Evolutionary conservation across 192 early-diverging fungal genomes (phyloP).

Genomic region (Rhizophagus clarus): DNA sequence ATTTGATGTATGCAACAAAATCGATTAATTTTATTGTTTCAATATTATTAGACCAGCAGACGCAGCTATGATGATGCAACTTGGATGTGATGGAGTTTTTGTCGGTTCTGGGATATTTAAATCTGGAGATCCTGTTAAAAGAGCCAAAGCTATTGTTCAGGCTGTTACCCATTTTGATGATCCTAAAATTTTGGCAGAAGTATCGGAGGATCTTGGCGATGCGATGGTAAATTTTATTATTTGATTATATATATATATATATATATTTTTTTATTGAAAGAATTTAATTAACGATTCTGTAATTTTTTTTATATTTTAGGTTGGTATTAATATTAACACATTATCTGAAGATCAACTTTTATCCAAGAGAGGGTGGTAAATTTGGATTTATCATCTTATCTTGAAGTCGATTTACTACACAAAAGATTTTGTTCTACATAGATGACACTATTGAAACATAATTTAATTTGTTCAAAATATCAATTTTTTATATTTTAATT

Average conservation of each 20-base stretch:
- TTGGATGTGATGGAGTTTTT: constrained; percentile 98
- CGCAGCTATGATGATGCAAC: constrained; percentile 99
- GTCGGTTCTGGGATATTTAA: constrained; percentile 99
- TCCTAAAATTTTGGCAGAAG: constrained; percentile 81
- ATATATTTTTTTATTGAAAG: constrained; percentile 12
- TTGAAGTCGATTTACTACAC: no score
- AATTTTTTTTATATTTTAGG: background rate
- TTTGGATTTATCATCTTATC: background rate
- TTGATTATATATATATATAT: constrained; percentile 10
- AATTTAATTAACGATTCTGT: background rate
- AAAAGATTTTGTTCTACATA: no score
- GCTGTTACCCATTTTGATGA: constrained; percentile 96
- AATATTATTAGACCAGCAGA: constrained; percentile 71
- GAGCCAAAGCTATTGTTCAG: constrained; percentile 92
- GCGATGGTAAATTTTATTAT: constrained; percentile 90
- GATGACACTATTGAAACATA: no score
- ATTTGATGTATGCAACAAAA: background rate
- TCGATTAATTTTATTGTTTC: background rate
- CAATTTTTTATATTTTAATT: no score
- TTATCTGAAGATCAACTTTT: constrained; percentile 19
- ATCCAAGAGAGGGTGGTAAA: constrained; percentile 29
- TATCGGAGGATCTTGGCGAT: constrained; percentile 92
- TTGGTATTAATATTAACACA: constrained; percentile 34
- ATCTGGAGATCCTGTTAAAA: constrained; percentile 89
- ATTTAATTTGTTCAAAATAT: no score